Evolutionary conservation across 768 basidiomycete genomes (phyloP).

Genomic region (Trametopsis cervina): DNA sequence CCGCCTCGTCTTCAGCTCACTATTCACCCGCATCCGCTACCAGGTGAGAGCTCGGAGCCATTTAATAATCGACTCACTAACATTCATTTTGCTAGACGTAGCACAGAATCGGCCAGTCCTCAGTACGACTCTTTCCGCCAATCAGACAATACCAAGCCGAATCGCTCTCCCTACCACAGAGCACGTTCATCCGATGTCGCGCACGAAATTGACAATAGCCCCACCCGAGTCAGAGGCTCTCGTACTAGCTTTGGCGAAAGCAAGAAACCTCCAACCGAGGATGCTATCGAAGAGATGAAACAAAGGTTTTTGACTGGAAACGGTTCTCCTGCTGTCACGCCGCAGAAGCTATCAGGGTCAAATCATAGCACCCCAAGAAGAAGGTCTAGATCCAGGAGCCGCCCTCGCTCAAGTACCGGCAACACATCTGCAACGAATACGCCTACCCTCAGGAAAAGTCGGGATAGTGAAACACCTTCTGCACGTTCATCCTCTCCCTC

Average conservation of each 20-base stretch:
- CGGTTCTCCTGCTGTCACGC: constrained; percentile 12
- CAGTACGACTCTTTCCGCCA: not conserved
- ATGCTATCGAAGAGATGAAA: constrained; percentile 62
- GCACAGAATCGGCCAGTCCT: not conserved
- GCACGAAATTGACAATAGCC: not conserved
- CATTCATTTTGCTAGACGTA: not conserved
- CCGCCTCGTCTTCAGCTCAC: not conserved
- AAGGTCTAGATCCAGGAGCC: constrained; percentile 9
- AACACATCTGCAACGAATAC: constrained; percentile 1
- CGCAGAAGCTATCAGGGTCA: constrained; percentile 3
- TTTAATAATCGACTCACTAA: too few relatives aligned
- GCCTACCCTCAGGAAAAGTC: not conserved
- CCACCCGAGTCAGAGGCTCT: not conserved
- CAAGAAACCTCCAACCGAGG: constrained; percentile 28
- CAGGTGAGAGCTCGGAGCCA: too few relatives aligned
- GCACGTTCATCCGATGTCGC: not conserved
- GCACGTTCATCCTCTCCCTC: not conserved
- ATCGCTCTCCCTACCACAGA: not conserved
- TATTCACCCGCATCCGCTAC: too few relatives aligned
- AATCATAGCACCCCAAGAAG: constrained; percentile 7
- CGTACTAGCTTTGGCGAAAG: not conserved
- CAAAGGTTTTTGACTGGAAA: constrained; percentile 36
- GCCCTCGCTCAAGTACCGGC: constrained; percentile 9
- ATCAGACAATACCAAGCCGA: not conserved
- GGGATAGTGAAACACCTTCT: not conserved